These are phyloP conservation scores for Cystobasidium tubakii DNA, from an alignment of 768 basidiomycete species.

Conservation along the genomic window DNA sequence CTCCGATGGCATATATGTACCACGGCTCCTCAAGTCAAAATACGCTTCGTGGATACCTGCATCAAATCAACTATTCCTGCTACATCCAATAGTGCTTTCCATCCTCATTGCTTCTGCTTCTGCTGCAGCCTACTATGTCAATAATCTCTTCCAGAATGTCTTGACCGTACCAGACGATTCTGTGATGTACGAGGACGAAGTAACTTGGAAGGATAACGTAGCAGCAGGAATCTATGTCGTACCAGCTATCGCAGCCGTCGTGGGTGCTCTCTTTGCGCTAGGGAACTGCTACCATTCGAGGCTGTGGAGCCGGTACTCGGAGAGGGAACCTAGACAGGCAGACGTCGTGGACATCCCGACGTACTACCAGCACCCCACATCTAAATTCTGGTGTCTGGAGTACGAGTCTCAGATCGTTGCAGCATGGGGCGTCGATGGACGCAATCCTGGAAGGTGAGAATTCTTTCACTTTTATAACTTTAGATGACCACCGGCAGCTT, in stretches of 20 bases:
- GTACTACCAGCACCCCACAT: constrained; percentile 13
- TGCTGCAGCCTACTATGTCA: neutral
- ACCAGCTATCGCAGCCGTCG: neutral
- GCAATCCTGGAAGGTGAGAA: constrained; percentile 17
- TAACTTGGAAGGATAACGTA: constrained; percentile 4
- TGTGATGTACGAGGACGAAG: neutral
- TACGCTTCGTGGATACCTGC: neutral
- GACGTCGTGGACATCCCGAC: neutral
- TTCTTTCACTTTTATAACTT: neutral
- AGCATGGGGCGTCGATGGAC: neutral
- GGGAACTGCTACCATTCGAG: neutral
- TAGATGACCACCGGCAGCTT: neutral
- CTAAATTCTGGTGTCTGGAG: constrained; percentile 20
- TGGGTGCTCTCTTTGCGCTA: neutral
- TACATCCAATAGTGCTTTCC: neutral
- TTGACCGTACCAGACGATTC: constrained; percentile 11
- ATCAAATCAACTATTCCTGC: constrained; percentile 2
- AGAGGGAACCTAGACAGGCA: neutral
- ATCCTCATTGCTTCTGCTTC: neutral
- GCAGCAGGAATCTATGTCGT: constrained; percentile 13
- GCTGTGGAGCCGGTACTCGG: neutral
- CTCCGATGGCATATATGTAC: neutral
- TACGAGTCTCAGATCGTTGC: constrained; percentile 17
- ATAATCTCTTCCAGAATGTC: constrained; percentile 3
- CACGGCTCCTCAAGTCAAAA: neutral